A percentile compares a stretch with the other conserved stretches of the same genome.
These are phyloP conservation scores for Naganishia sp. DNA, from an alignment of 1,284 basidiomycete genomes.

Conservation along the genomic window DNA sequence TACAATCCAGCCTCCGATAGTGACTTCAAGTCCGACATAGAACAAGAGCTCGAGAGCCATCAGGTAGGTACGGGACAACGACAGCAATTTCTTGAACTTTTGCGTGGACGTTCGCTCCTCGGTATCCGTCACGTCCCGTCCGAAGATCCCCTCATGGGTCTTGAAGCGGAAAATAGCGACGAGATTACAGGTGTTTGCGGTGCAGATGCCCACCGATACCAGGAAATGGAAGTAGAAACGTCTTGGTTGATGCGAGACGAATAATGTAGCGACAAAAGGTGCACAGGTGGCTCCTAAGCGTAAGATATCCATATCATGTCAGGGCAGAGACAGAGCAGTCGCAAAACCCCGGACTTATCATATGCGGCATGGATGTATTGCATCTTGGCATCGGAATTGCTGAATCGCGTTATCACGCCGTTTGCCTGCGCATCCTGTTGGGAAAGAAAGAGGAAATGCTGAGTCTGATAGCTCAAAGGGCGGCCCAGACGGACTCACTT, in stretches of 20 bases:
- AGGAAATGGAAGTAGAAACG: slow-evolving; percentile 66
- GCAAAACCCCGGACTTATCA: slow-evolving; percentile 45
- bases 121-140: slow-evolving; percentile 30
- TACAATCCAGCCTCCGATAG: slow-evolving; percentile 33
- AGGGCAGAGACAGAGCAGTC: not conserved
- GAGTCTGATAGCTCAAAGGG: slow-evolving; percentile 10
- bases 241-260: slow-evolving; percentile 56
- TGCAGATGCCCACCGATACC: slow-evolving; percentile 62
- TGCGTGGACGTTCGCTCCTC: slow-evolving; percentile 18
- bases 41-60: slow-evolving; percentile 8
- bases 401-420: slow-evolving; percentile 57
- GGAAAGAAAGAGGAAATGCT: slow-evolving; percentile 47
- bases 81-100: slow-evolving; percentile 27
- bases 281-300: slow-evolving; percentile 67
- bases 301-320: slow-evolving; percentile 37
- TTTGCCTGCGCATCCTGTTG: slow-evolving; percentile 62
- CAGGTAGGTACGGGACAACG: slow-evolving; percentile 8
- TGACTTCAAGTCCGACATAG: slow-evolving; percentile 31
- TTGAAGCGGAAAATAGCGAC: slow-evolving; percentile 61
- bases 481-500: slow-evolving; percentile 50
- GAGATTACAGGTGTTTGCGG: slow-evolving; percentile 58
- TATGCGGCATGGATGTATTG: slow-evolving; percentile 64
- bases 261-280: slow-evolving; percentile 69
- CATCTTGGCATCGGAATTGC: slow-evolving; percentile 57
- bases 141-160: slow-evolving; percentile 58